Evolutionary conservation across 345 rosid species (phyloP).

Genomic region (Firmiana major): DNA sequence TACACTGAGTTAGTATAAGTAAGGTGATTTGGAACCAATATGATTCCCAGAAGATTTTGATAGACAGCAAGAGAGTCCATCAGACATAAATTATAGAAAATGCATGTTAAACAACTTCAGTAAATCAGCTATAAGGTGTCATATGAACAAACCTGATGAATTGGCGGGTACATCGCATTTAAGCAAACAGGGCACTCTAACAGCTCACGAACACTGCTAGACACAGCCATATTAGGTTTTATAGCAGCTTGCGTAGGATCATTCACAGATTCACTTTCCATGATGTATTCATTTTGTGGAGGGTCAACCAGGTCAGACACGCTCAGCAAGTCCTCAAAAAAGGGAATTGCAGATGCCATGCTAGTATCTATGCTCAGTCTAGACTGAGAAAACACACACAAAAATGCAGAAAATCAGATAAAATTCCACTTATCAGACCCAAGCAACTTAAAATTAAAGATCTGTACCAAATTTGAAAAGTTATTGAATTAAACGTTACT

Average conservation of each 20-base stretch:
- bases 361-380: conserved; percentile 8
- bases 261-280: conserved; percentile 46
- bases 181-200: conserved; percentile 82
- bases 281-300: conserved; percentile 50
- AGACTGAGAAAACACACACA: background rate
- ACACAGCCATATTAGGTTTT: conserved; percentile 53
- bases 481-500: background rate
- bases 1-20: background rate
- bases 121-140: background rate
- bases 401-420: background rate
- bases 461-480: background rate
- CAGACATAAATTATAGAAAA: background rate
- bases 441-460: background rate
- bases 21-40: background rate
- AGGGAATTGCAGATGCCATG: conserved; percentile 56
- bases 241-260: conserved; percentile 44
- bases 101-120: background rate
- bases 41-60: background rate
- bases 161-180: conserved; percentile 83
- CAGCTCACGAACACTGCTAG: conserved; percentile 72
- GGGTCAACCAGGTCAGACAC: conserved; percentile 68
- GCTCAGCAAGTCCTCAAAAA: conserved; percentile 51
- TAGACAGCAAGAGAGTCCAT: background rate
- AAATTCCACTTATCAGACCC: background rate
- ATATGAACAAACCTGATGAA: conserved; percentile 58